Evolutionary conservation across 805 yeast species (phyloP), one percentile per base, ranked within the genome.

Genomic region (Candida koratica): DNA sequence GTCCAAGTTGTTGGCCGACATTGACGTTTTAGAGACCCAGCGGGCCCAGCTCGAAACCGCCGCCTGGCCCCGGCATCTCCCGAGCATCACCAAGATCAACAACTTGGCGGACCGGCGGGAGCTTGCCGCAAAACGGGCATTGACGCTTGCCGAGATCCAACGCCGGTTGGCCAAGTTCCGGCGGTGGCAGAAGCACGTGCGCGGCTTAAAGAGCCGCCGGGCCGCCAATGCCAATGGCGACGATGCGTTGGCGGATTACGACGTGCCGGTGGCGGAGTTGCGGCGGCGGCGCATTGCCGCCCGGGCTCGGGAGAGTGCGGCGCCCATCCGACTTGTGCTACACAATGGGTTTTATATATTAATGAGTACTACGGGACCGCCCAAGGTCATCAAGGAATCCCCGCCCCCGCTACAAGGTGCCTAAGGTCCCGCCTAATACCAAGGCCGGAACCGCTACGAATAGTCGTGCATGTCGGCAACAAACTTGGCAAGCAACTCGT

Each of bases 1-100:
- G 17, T 72, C 67, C 32, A 67, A 71, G 37, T 62, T 78, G 28
- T 59, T 71, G 32, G 53, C 62, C 6, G 90, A 82, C 47, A 74
- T 77, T 19, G 86, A 80, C 36, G 69, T 67, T 14, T 64, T 77
- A 23, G 55, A 62, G 19, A 70, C 71, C 9, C 71, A 68, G 44
- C 59, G 59, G 17, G 54, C 61, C 38, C 56, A 73, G 38, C 53
- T 67, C 3, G 40, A 47, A 17, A 67, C 58, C 39, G 58, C 65
- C 43, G 71, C 67, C 43, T 77, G 85, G 83, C 47, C 51, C 7
- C 48, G 56, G 15, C 61, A 65, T 28, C 52, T 79, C 24, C 67
- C 69, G 3, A 55, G 55, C 7, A 61, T 80, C 15, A 76, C 86
- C 0, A 56, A 58, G 12, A 64, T 84, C 18, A 62, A 69, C 17